Evolutionary conservation across 2,329 filamentous ascomycete genomes (phyloP).

Genomic region (Dryadomyces quercus-mongolicae): DNA sequence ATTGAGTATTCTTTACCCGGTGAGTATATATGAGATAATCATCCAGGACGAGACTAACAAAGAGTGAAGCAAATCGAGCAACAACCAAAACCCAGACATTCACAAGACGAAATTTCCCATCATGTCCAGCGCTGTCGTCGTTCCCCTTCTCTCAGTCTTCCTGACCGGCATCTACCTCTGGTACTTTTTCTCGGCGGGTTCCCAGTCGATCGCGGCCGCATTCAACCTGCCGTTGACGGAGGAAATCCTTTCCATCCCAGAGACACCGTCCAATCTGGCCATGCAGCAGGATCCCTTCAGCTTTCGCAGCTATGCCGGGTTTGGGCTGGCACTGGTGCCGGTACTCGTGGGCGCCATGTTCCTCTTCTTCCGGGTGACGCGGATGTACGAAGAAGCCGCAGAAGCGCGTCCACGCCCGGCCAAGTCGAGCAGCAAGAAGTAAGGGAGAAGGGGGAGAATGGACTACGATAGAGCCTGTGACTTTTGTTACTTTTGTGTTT

Average conservation of each 20-base stretch:
- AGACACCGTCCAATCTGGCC: background rate
- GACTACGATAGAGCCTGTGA: background rate
- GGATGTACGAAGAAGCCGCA: background rate
- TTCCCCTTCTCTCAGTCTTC: background rate
- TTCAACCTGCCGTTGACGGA: background rate
- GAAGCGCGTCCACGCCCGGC: background rate
- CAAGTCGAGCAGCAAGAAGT: background rate
- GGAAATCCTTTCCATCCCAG: background rate
- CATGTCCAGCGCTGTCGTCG: background rate
- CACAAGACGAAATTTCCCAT: background rate
- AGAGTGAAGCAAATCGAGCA: background rate
- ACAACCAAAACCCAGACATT: background rate
- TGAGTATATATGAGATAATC: too few species aligned
- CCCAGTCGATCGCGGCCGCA: background rate
- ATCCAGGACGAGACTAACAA: too few species aligned
- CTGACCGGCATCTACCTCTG: background rate
- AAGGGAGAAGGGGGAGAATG: background rate
- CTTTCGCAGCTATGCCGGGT: background rate
- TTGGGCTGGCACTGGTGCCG: constrained; percentile 1
- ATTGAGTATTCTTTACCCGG: too few species aligned
- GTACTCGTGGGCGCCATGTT: background rate
- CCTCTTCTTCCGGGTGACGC: constrained; percentile 5
- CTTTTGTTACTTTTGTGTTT: too few species aligned
- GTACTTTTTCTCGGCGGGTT: background rate
- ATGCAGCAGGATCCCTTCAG: background rate